Conservation (phyloP, 148 eudicot species). For the Vaccinium corymbosum region DNA sequence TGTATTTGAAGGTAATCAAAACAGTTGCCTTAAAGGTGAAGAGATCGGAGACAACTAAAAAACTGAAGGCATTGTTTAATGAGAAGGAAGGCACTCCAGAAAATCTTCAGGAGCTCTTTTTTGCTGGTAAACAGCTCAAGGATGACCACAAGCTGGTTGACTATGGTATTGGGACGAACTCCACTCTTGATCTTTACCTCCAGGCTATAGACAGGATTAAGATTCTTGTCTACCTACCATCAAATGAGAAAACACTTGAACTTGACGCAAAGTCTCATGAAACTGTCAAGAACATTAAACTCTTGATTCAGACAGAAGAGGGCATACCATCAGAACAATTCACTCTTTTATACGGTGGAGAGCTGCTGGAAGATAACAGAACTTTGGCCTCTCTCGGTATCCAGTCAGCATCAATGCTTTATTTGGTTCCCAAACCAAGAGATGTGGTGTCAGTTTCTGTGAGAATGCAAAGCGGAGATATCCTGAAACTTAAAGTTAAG, state of each 20-base stretch:
- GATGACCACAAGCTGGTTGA: conserved; percentile 24
- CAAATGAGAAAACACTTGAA: background rate
- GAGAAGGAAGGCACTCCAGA: conserved; percentile 22
- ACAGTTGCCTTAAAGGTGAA: conserved; percentile 19
- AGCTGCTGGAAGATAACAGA: conserved; percentile 15
- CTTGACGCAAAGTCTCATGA: conserved; percentile 10
- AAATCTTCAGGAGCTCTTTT: conserved; percentile 25
- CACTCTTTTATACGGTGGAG: conserved; percentile 25
- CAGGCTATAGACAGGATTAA: background rate
- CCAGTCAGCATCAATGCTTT: conserved; percentile 2
- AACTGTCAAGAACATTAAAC: conserved; percentile 22
- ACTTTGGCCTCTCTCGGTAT: conserved; percentile 23
- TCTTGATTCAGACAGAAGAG: conserved; percentile 13
- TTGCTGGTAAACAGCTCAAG: background rate
- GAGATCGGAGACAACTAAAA: conserved; percentile 8
- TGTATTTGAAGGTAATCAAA: conserved; percentile 23
- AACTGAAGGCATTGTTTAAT: conserved; percentile 19
- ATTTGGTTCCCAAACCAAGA: conserved; percentile 25
- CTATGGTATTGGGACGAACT: conserved; percentile 22
- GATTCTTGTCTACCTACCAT: conserved; percentile 20
- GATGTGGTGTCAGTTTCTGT: conserved; percentile 23
- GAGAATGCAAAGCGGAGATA: conserved; percentile 10
- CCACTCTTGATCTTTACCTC: conserved; percentile 22
- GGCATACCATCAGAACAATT: conserved; percentile 3
- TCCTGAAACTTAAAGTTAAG: conserved; percentile 17